phyloP scores from a whole-genome alignment of 2,329 filamentous ascomycete species.

The Cladophialophora exuberans region DNA sequence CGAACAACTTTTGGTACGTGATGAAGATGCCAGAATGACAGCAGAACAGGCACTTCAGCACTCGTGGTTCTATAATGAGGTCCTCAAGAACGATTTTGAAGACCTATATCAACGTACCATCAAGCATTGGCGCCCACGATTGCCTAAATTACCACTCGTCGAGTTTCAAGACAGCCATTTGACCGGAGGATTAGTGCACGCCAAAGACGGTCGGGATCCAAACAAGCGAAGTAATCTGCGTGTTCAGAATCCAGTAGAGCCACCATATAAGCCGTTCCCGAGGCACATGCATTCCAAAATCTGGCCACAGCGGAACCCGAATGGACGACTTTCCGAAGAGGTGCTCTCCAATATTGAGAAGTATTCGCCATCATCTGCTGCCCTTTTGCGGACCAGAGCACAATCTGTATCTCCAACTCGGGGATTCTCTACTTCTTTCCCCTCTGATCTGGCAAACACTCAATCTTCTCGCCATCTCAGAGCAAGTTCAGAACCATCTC shows the following conservation, averaged over 20 bases:
- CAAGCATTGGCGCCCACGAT: constrained; percentile 54
- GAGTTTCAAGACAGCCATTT: constrained; percentile 24
- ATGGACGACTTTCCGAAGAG: constrained; percentile 17
- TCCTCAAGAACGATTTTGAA: constrained; percentile 52
- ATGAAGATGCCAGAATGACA: constrained; percentile 55
- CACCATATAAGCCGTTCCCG: constrained; percentile 36
- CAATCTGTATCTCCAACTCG: neutral
- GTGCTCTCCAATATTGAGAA: constrained; percentile 18
- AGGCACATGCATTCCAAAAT: constrained; percentile 29
- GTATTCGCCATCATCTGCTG: constrained; percentile 11
- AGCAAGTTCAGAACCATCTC: no score
- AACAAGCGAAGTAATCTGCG: constrained; percentile 17
- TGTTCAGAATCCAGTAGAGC: constrained; percentile 20
- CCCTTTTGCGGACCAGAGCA: neutral
- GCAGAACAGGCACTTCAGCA: constrained; percentile 58
- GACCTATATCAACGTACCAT: constrained; percentile 55
- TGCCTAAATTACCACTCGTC: constrained; percentile 21
- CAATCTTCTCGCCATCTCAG: neutral
- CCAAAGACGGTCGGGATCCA: constrained; percentile 9
- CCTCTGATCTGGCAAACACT: neutral
- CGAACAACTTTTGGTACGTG: constrained; percentile 52
- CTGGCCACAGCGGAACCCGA: constrained; percentile 19
- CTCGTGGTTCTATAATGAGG: constrained; percentile 59
- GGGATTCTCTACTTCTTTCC: neutral
- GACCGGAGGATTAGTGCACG: constrained; percentile 16